Base-by-base conservation (phyloP, 164 flowering plant genomes). In the Houttuynia cordata region DNA sequence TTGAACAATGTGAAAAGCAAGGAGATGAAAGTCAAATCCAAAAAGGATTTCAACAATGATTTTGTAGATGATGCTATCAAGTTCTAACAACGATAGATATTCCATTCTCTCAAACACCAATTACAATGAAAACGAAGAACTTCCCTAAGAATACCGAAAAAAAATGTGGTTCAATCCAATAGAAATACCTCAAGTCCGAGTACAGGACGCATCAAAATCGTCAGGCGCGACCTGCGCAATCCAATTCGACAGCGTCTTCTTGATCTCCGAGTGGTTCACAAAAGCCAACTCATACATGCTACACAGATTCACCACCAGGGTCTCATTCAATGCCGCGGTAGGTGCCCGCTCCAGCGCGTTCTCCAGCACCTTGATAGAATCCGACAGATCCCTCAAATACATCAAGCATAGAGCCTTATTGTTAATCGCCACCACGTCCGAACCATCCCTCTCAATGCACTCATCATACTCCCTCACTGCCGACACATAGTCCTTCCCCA, bases 211-310 rank as follows among this genome's bases (percentile, higher is more conserved):
- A 78, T 91, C 97, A 74, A 94, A 94, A 76, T 94, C 99, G 80
- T 94, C 97, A 0, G 99, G 99, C 52, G 99, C 96, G 67, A 94
- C 93, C 20, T 83, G 76, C 15, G 93, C 89, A 73, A 94, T 94
- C 99, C 97, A 94, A 70, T 68, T 94, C 66, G 80, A 86, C 41
- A 94, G 79, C 0, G 89, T 94, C 79, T 72, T 76, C 91, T 94
- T 94, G 41, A 79, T 71, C 65, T 94, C 99, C 0, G 87, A 71
- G 64, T 91, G 91, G 59, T 87, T 88, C 57, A 94, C 96, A 76
- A 77, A 88, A 12, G 99, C 99, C 83, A 94, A 74, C 67, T 91
- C 99, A 73, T 91, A 94, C 97, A 94, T 94, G 62, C 96, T 91
- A 61, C 97, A 94, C 75, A 94, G 67, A 76, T 94, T 94, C 74